Conservation (phyloP, 805 yeast genomes). For the Suhomyces canberraensis region DNA sequence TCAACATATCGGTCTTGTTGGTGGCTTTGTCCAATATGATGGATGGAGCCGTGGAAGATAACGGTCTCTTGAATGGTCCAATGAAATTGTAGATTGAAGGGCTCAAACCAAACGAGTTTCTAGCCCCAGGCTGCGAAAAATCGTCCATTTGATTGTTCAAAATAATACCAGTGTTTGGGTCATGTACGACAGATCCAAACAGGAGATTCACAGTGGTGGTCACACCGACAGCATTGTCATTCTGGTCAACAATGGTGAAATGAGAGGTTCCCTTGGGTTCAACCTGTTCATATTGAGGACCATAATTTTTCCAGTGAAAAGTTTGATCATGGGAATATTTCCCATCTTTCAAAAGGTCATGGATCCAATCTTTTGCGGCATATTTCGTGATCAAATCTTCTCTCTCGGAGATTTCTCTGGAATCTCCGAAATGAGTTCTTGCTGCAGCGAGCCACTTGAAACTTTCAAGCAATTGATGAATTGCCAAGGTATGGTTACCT, state of each 20-base stretch:
- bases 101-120: conserved; percentile 74
- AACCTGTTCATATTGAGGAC: conserved; percentile 71
- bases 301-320: conserved; percentile 65
- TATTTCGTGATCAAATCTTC: conserved; percentile 38
- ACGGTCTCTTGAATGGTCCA: conserved; percentile 74
- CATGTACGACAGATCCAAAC: conserved; percentile 83
- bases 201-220: conserved; percentile 84
- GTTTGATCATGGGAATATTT: conserved; percentile 59
- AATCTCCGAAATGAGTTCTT: conserved; percentile 81
- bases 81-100: conserved; percentile 82
- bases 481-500: conserved; percentile 30
- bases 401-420: conserved; percentile 25
- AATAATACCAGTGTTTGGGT: conserved; percentile 75
- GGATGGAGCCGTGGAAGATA: conserved; percentile 80
- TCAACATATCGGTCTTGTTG: conserved; percentile 52
- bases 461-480: conserved; percentile 73
- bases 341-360: conserved; percentile 33
- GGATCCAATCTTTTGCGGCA: conserved; percentile 56
- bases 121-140: conserved; percentile 66
- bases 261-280: conserved; percentile 93
- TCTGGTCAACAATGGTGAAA: conserved; percentile 70
- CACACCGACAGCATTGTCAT: conserved; percentile 77
- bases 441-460: conserved; percentile 95
- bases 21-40: conserved; percentile 43
- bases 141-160: conserved; percentile 95